phyloP scores from a whole-genome alignment of 2,329 filamentous ascomycete species.

The Annulohypoxylon truncatum region DNA sequence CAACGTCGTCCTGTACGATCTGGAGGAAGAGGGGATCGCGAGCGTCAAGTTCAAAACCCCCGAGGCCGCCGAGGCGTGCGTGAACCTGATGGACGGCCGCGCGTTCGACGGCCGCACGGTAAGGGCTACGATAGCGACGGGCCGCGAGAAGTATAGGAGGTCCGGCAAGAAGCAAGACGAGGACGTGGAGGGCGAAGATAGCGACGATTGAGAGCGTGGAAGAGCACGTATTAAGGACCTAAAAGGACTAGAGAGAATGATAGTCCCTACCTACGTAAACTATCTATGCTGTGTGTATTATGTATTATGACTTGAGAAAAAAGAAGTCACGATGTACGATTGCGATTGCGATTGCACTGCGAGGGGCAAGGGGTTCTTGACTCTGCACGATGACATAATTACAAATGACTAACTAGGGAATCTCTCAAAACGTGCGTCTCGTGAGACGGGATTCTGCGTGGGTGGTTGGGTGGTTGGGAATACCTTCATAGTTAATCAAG shows the following conservation, averaged over 20 bases:
- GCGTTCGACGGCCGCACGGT: conserved; percentile 79
- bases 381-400: background rate
- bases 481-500: background rate
- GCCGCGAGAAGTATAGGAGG: conserved; percentile 79
- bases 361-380: background rate
- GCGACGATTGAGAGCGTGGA: conserved; percentile 5
- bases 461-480: background rate
- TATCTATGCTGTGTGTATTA: conserved; percentile 10
- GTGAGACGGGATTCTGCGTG: background rate
- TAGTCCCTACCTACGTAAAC: too few species aligned
- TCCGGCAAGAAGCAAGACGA: conserved; percentile 64
- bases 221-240: background rate
- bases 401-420: background rate
- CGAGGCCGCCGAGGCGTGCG: conserved; percentile 77
- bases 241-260: background rate
- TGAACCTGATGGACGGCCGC: conserved; percentile 81
- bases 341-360: background rate
- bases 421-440: background rate
- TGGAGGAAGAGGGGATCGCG: conserved; percentile 85
- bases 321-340: conserved; percentile 29
- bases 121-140: conserved; percentile 76
- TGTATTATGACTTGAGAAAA: conserved; percentile 1
- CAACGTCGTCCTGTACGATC: conserved; percentile 90
- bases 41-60: conserved; percentile 83
- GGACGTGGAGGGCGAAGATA: conserved; percentile 40